phyloP scores from a whole-genome alignment of 116 monocot species.

The Iris pallida region DNA sequence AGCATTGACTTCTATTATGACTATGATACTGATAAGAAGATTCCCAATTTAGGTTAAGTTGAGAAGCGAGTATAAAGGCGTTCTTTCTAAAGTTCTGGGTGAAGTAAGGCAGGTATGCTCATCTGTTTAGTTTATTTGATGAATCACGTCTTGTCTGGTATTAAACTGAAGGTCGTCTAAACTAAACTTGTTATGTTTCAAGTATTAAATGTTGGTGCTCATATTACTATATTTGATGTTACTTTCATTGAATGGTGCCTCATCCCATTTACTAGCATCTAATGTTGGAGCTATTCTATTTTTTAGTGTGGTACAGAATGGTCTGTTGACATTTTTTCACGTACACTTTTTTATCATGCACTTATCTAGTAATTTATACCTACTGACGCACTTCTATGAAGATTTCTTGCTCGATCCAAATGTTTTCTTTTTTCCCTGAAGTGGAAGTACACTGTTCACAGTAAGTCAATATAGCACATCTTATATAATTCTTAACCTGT shows the following conservation, averaged over 20 bases:
- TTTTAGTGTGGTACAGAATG: no score
- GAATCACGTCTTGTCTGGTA: not conserved
- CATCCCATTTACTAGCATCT: not conserved
- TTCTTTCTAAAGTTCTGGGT: slow-evolving; percentile 80
- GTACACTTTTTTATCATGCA: no score
- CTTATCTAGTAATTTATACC: no score
- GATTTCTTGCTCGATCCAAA: no score
- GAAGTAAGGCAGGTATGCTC: slow-evolving; percentile 63
- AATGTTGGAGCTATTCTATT: not conserved
- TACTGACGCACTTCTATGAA: no score
- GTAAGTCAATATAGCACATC: not conserved
- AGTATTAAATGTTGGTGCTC: not conserved
- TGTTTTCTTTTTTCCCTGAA: no score
- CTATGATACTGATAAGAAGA: not conserved
- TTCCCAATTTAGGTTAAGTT: slow-evolving; percentile 63
- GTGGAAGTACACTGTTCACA: no score
- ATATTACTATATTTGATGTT: not conserved
- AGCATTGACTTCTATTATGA: not conserved
- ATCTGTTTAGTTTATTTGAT: not conserved
- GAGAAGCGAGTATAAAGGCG: slow-evolving; percentile 59
- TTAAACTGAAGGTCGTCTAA: not conserved
- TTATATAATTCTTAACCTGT: no score
- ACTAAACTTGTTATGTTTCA: not conserved
- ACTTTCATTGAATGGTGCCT: not conserved
- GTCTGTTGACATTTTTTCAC: no score